These are phyloP conservation scores for Metschnikowia corniflorae DNA, from an alignment of 805 yeast genomes.

Conservation along the genomic window DNA sequence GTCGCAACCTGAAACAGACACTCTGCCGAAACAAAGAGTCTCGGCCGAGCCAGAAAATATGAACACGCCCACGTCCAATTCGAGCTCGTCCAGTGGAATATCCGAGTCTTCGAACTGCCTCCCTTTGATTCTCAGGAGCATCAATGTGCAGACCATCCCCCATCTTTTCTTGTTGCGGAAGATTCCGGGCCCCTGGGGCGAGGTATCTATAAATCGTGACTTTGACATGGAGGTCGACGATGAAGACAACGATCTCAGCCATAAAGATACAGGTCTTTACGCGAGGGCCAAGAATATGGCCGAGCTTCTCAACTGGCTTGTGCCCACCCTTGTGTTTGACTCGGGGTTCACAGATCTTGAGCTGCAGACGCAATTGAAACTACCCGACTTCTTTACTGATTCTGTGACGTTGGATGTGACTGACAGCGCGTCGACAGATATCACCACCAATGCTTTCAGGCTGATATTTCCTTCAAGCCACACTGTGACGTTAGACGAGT, in stretches of 20 bases:
- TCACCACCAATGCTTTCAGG: conserved; percentile 21
- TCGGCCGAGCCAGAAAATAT: too few relatives aligned
- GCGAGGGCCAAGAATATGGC: conserved; percentile 28
- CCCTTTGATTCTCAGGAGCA: conserved; percentile 63
- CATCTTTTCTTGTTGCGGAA: conserved; percentile 41
- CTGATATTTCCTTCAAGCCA: conserved; percentile 32
- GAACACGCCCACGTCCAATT: conserved; percentile 4
- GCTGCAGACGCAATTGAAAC: conserved; percentile 11
- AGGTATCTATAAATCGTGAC: conserved; percentile 19
- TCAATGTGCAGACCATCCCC: conserved; percentile 64
- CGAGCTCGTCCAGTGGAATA: conserved; percentile 4
- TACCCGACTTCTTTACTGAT: conserved; percentile 11
- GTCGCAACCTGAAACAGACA: too few relatives aligned
- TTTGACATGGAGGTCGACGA: conserved; percentile 35
- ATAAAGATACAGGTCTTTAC: conserved; percentile 29
- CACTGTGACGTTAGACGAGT: conserved; percentile 32
- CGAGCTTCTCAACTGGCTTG: conserved; percentile 37
- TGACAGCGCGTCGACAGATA: conserved; percentile 16
- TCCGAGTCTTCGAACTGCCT: conserved; percentile 54
- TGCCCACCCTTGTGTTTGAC: conserved; percentile 40
- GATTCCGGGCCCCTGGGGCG: conserved; percentile 16
- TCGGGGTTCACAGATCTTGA: conserved; percentile 25
- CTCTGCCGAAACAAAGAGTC: too few relatives aligned
- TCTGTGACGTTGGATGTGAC: conserved; percentile 8
- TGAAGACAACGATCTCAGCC: conserved; percentile 33